These are phyloP conservation scores for Fusarium udum DNA, from an alignment of 2,329 filamentous ascomycete genomes.

Conservation along the genomic window DNA sequence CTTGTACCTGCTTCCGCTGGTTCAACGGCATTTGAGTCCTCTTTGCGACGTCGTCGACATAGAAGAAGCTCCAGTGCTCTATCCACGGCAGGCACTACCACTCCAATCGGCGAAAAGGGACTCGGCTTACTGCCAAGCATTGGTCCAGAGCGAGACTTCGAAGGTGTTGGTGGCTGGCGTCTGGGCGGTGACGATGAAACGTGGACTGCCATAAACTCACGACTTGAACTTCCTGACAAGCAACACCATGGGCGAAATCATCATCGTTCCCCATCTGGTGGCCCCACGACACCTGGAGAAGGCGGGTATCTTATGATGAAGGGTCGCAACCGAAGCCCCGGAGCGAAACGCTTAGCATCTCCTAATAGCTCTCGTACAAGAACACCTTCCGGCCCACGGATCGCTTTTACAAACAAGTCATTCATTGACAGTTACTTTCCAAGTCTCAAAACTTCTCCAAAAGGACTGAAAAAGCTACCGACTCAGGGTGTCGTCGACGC, in stretches of 20 bases:
- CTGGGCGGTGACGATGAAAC: constrained; percentile 55
- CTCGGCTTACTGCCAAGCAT: constrained; percentile 57
- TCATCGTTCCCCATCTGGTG: constrained; percentile 55
- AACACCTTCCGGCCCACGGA: constrained; percentile 56
- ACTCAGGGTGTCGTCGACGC: constrained; percentile 31
- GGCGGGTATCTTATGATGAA: constrained; percentile 57
- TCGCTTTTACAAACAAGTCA: constrained; percentile 43
- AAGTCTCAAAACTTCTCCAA: constrained; percentile 45
- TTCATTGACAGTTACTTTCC: constrained; percentile 57
- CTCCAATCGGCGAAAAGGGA: constrained; percentile 49
- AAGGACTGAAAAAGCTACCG: constrained; percentile 44
- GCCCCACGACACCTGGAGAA: constrained; percentile 53
- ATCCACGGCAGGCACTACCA: constrained; percentile 47
- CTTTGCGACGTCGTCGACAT: constrained; percentile 42
- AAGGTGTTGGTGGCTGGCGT: constrained; percentile 68
- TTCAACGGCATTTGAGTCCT: constrained; percentile 31
- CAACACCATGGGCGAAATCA: constrained; percentile 52
- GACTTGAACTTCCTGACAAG: constrained; percentile 60
- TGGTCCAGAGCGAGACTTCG: constrained; percentile 65
- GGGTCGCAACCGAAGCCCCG: constrained; percentile 49
- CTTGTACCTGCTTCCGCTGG: constrained; percentile 24
- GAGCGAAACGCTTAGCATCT: constrained; percentile 43
- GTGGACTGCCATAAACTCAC: constrained; percentile 64
- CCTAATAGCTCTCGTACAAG: constrained; percentile 61
- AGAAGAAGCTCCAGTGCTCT: constrained; percentile 50